These are phyloP conservation scores for Schizosaccharomyces japonicus DNA, from an alignment of 805 yeast genomes.

Conservation along the genomic window DNA sequence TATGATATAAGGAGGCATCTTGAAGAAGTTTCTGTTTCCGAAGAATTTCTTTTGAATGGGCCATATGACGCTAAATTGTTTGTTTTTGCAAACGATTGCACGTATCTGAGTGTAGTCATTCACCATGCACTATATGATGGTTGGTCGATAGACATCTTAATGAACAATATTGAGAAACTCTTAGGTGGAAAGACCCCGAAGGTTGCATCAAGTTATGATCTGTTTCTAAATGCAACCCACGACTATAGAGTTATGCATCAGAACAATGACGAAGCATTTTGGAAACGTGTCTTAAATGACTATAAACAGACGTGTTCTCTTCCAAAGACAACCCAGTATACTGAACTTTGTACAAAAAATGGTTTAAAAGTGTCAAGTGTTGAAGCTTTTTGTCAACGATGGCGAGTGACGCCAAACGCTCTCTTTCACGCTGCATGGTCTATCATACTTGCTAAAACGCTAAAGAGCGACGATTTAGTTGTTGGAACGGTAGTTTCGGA, in stretches of 20 bases:
- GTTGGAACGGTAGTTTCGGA: constrained; percentile 12
- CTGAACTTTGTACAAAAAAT: neutral
- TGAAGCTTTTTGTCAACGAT: neutral
- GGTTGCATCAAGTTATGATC: neutral
- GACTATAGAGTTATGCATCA: neutral
- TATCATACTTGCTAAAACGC: neutral
- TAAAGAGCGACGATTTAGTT: constrained; percentile 6
- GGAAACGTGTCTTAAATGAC: neutral
- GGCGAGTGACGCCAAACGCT: neutral
- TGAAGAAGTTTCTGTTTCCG: neutral
- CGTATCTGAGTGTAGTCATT: neutral
- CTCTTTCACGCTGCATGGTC: neutral
- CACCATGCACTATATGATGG: constrained; percentile 5
- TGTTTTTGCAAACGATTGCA: neutral
- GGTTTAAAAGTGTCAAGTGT: neutral
- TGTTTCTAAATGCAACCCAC: neutral
- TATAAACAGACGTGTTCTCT: no score
- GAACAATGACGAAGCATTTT: neutral
- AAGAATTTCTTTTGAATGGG: neutral
- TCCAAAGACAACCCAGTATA: neutral
- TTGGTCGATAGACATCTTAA: constrained; percentile 2
- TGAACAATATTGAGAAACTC: neutral
- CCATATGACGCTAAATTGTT: neutral
- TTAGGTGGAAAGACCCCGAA: neutral
- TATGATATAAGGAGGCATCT: neutral